Base-by-base conservation (phyloP, 495 filamentous ascomycete species). In the Penicillium coffeae region DNA sequence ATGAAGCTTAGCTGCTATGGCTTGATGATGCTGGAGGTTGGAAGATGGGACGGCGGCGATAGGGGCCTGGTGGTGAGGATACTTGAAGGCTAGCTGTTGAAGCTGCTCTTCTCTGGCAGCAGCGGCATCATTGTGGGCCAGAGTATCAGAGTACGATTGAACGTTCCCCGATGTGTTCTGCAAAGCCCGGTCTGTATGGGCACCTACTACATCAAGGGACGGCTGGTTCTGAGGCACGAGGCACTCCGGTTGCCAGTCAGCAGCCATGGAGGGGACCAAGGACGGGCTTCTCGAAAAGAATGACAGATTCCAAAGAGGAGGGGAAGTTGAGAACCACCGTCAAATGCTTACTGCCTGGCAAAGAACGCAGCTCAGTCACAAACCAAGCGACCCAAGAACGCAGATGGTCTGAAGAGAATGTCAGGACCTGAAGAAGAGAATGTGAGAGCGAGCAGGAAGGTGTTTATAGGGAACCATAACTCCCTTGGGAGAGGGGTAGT, bases 351-450 rank as follows among this genome's bases (percentile, higher is more conserved):
- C 66, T 64, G 63, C 58, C 70, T 62, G 63, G 62, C 62, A 70
- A 70, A 69, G 62, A 68, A 70, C 67, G 65, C 62, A 70, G 60
- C 65, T 59, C 63, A 58, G 63, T 67, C 65, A 63, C 64, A 65
- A 64, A 65, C 55, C 52, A 27, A 55, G 32, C 47, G 50, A 54
- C 55, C 52, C 58, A 62, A 68, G 63, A 65, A 72, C 70, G 70
- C 59, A 65, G 48, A 55, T 53, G 25, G 55, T 63, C 49, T 58
- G 53, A 69, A 65, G 71, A 74, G 68, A 76, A 71, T 68, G 64
- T 72, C 63, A 69, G 65, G 69, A 64, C 72, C 72, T 76, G 68
- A 51, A 64, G 69, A 74, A 79, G 74, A 77, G 77, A 81, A 80
- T 81, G 79, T 76, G 68, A 62, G 65, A 75, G 73, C 71, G 71